Conservation (phyloP, 495 filamentous ascomycete species). For the Aspergillus homomorphus region DNA sequence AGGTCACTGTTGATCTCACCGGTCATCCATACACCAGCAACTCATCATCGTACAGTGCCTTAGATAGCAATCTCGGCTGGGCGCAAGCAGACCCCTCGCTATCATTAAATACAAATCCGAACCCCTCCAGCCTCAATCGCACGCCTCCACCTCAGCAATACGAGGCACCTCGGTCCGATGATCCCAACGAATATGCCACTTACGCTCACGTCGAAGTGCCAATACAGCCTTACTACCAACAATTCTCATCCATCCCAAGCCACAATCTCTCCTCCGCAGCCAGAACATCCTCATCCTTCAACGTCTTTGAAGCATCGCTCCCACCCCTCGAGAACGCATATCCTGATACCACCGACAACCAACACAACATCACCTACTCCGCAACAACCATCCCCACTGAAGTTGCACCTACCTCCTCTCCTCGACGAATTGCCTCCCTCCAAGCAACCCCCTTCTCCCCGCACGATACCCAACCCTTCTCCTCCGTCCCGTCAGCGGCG, state of each 20-base stretch:
- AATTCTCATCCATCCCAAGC: not conserved
- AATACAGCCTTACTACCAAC: not conserved
- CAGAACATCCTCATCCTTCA: constrained; percentile 20
- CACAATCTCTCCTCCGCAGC: constrained; percentile 11
- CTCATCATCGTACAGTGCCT: not conserved
- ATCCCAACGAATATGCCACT: not conserved
- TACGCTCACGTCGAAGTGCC: not conserved
- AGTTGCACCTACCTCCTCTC: constrained; percentile 12
- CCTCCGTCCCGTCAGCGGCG: constrained; percentile 28
- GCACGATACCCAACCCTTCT: constrained; percentile 44
- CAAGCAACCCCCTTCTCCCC: constrained; percentile 30
- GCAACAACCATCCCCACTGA: constrained; percentile 10
- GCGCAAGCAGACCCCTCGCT: not conserved
- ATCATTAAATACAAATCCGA: not conserved
- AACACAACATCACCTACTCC: constrained; percentile 8
- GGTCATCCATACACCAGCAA: not conserved
- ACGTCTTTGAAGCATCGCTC: constrained; percentile 27
- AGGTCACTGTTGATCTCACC: not conserved
- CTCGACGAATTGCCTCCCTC: constrained; percentile 27
- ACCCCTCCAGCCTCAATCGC: not conserved
- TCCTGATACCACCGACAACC: constrained; percentile 3
- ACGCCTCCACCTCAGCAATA: not conserved
- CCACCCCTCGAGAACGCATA: constrained; percentile 3
- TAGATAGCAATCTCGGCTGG: not conserved
- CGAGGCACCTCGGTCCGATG: not conserved